Base-by-base conservation (phyloP, 163 green algal species). In the Volvox carteri region DNA sequence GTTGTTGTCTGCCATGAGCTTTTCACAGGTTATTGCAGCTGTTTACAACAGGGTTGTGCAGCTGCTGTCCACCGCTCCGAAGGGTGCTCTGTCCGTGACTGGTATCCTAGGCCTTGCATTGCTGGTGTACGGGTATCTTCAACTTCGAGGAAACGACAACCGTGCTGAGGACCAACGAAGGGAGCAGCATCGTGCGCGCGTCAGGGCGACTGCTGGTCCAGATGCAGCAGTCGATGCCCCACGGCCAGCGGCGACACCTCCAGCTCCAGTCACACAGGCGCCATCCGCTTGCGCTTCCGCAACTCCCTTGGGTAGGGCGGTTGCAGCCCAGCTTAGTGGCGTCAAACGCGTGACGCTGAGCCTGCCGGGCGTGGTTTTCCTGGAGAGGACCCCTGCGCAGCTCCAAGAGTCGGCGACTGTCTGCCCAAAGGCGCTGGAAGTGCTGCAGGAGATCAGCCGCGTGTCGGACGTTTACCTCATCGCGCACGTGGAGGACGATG, bases 31-130 rank as follows among this genome's bases (percentile, higher is more conserved):
- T 41, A 16, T 87, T n/a, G 11, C 60, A 16, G 28, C 23, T 28
- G 33, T 89, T 18, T 89, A 84, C 28, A 50, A 76, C 14, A 84
- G 46, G 54, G 5, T 89, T 44, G 72, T 16, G 39, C 67, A 89
- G 44, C 18, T 72, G 1, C 30, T 89, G 14, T 67, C 42, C 4
- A 89, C 72, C 2, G 84, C 84, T 1, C 70, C 72, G 3, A 68
- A 62, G 2, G 84, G 84, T n/a, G 72, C 91, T 0, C 76, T 95
- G 0, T 78, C 91, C 1, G 25, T 96, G 21, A 96, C 95, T 4
- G 94, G 95, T 33, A 89, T 97, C 4, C 74, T 97, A 46, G 95
- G 95, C 4, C 74, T 97, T 4, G 94, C 93, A 19, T 92, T 95
- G 0, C n/a, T 96, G 2, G 16, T 97, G 12, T 93, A 91, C 78